Base-by-base conservation (phyloP, 2,329 filamentous ascomycete species). In the Alternaria arbusti region DNA sequence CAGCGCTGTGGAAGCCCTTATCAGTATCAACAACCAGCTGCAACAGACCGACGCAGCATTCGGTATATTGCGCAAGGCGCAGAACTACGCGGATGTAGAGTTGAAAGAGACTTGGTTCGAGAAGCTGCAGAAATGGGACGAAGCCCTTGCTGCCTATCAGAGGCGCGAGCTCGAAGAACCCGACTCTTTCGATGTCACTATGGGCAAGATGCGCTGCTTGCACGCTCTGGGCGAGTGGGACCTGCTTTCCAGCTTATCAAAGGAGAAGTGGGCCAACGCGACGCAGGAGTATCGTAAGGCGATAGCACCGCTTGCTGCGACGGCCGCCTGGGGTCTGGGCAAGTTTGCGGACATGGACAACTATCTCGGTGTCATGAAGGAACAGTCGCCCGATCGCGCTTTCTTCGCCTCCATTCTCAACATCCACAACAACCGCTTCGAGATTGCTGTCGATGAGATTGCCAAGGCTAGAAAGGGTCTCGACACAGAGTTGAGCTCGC, bases 281-380 rank as follows among this genome's bases (percentile, higher is more conserved):
- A 90, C 90, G 5, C 87, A 91, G 6, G 96, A 98, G 66, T 90
- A 97, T 63, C 92, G 96, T 74, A 90, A 94, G 70, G 89, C 91
- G 62, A 97, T 99, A 77, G 96, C 96, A 28, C 94, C 94, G 57
- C 86, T 99, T 46, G 96, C 96, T 28, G 97, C 96, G 6, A 95
- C 95, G 5, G 96, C 96, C 43, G 95, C 96, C 13, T 99, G 96
- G 96, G 95, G 95, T 58, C 87, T 97, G 67, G 91, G 92, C 65
- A 96, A 98, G 77, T 99, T 96, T 92, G 95, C 98, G 71, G 88
- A 95, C 15, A 99, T 99, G 96, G 96, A 99, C 79, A 94, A 91
- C 60, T 99, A 99, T 75, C 86, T 99, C 25, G 91, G 91, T 67
- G 96, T 96, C 25, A 97, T 99, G 90, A 97, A 97, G 82, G 88